Percentiles rank a stretch among this genome's conserved stretches.
These are phyloP conservation scores for Lecanosticta acicola DNA, from an alignment of 2,329 filamentous ascomycete genomes.

Conservation along the genomic window DNA sequence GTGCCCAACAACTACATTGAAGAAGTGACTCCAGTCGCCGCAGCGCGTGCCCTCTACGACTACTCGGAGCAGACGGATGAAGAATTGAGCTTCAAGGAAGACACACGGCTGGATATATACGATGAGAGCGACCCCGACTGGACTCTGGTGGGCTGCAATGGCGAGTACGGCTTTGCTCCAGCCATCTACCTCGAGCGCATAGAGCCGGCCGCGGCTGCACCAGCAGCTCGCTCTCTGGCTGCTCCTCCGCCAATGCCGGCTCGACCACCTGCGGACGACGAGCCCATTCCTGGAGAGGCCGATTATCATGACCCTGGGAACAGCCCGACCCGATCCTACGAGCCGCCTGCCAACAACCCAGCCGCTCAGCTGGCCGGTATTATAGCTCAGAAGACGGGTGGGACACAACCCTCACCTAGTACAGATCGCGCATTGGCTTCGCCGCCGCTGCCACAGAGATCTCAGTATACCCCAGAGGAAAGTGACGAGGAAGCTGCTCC, in stretches of 20 bases:
- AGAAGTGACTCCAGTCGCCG: constrained; percentile 63
- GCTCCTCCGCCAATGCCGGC: constrained; percentile 37
- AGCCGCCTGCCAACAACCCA: constrained; percentile 41
- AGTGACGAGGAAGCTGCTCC: constrained; percentile 61
- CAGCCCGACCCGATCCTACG: constrained; percentile 40
- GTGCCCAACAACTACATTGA: constrained; percentile 94
- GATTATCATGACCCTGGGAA: constrained; percentile 42
- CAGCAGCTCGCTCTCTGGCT: constrained; percentile 20
- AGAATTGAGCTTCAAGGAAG: constrained; percentile 91
- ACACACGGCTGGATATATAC: constrained; percentile 74
- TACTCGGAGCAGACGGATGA: constrained; percentile 97
- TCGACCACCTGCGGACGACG: constrained; percentile 34
- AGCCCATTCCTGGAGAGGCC: constrained; percentile 35
- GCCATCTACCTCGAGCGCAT: constrained; percentile 87
- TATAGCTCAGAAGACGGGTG: constrained; percentile 45
- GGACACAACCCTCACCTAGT: constrained; percentile 22
- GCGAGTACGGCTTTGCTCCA: constrained; percentile 89
- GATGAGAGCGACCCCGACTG: constrained; percentile 91
- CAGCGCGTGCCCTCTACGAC: constrained; percentile 93
- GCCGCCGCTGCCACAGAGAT: constrained; percentile 49
- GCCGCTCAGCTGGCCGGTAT: constrained; percentile 54
- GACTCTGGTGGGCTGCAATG: constrained; percentile 81
- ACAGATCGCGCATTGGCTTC: constrained; percentile 37
- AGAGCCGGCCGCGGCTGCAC: constrained; percentile 44
- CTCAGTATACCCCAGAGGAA: constrained; percentile 59